These are phyloP conservation scores for Hemerocallis citrina DNA, from an alignment of 106 monocot genomes.

Conservation along the genomic window DNA sequence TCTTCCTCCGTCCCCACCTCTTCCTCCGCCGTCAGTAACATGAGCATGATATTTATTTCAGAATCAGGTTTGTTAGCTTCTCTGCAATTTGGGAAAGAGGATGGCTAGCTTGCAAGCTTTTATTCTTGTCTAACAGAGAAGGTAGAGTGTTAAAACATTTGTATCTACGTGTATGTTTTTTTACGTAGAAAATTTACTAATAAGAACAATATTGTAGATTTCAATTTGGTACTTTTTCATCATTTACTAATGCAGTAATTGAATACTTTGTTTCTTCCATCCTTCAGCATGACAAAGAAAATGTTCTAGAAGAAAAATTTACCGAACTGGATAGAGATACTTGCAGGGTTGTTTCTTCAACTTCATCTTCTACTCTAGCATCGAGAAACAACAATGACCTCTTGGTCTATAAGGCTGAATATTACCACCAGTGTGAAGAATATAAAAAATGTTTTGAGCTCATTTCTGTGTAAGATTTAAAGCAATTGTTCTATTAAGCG, in stretches of 20 bases:
- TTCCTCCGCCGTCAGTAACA: too few relatives aligned
- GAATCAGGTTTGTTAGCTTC: too few relatives aligned
- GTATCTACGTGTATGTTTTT: too few relatives aligned
- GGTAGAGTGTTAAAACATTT: too few relatives aligned
- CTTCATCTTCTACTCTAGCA: slow-evolving; percentile 26
- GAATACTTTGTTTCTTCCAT: not conserved
- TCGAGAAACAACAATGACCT: slow-evolving; percentile 66
- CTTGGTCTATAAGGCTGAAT: slow-evolving; percentile 77
- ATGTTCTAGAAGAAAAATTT: slow-evolving; percentile 60
- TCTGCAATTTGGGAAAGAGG: too few relatives aligned
- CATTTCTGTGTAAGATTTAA: slow-evolving; percentile 56
- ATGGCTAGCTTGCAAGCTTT: too few relatives aligned
- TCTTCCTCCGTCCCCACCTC: too few relatives aligned
- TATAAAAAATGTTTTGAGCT: slow-evolving; percentile 87
- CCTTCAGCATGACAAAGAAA: slow-evolving; percentile 73
- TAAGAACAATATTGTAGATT: too few relatives aligned
- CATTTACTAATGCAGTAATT: not conserved
- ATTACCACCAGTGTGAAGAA: slow-evolving; percentile 81
- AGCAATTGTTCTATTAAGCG: slow-evolving; percentile 5
- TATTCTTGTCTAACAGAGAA: slow-evolving; percentile 88
- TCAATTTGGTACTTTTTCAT: too few relatives aligned
- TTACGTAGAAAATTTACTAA: too few relatives aligned
- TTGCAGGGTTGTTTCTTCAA: slow-evolving; percentile 18
- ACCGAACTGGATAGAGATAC: slow-evolving; percentile 62
- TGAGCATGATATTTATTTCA: too few relatives aligned